A percentile compares a stretch with the other conserved stretches of the same genome.
Conservation (phyloP, 2,329 filamentous ascomycete species). For the Neonectria sp. region DNA sequence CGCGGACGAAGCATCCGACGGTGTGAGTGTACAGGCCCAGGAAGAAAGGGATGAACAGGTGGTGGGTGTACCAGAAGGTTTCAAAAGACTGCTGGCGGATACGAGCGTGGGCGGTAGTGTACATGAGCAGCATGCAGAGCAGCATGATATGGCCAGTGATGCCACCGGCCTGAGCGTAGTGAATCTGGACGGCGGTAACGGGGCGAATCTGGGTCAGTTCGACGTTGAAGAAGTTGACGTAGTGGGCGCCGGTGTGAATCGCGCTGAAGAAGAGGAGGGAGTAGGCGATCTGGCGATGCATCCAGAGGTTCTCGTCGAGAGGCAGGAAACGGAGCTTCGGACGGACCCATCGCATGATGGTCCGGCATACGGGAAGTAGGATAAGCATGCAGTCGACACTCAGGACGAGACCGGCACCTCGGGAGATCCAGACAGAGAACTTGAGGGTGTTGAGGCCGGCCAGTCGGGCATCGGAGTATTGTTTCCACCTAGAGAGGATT, state of each 20-base stretch:
- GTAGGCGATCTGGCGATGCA: conserved; percentile 96
- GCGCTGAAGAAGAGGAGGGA: conserved; percentile 86
- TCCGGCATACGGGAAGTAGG: conserved; percentile 94
- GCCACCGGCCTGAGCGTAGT: conserved; percentile 90
- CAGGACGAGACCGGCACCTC: conserved; percentile 90
- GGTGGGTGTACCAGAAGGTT: conserved; percentile 99
- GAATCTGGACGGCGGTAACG: conserved; percentile 87
- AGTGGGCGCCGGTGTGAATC: conserved; percentile 85
- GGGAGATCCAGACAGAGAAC: conserved; percentile 96
- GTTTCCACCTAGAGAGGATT: conserved; percentile 77
- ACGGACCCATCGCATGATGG: conserved; percentile 85
- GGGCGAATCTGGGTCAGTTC: conserved; percentile 87
- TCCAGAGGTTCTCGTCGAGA: conserved; percentile 97
- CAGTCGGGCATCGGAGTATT: conserved; percentile 77
- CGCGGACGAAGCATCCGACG: conserved; percentile 95
- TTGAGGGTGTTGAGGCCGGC: conserved; percentile 84
- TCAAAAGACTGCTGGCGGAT: conserved; percentile 98
- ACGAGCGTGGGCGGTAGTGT: conserved; percentile 92
- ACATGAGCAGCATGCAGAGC: conserved; percentile 99
- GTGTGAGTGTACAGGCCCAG: conserved; percentile 96
- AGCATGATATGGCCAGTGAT: conserved; percentile 98
- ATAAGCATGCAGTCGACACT: conserved; percentile 90
- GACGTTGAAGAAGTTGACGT: conserved; percentile 99
- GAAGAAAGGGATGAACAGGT: conserved; percentile 97
- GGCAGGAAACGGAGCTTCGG: conserved; percentile 92